phyloP scores from a whole-genome alignment of 345 rosid genomes.

The Salix exigua region DNA sequence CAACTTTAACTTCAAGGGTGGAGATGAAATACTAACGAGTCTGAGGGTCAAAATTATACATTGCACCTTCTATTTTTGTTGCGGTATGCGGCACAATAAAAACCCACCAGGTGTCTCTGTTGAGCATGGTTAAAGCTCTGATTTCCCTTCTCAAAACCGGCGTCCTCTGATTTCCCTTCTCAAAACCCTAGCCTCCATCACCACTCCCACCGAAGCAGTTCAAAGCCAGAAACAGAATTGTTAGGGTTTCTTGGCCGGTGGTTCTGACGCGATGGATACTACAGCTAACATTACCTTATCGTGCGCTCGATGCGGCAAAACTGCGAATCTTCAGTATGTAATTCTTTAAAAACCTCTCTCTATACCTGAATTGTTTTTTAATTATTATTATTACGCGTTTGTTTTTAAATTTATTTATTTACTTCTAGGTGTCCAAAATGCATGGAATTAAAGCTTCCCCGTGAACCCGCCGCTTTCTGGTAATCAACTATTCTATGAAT shows the following conservation, averaged over 20 bases:
- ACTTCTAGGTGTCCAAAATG: slow-evolving; percentile 81
- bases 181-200: no score
- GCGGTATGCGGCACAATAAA: no score
- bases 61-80: no score
- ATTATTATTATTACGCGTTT: neutral
- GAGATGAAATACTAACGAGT: no score
- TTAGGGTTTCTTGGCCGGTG: slow-evolving; percentile 41
- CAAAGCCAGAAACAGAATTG: neutral
- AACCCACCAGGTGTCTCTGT: no score
- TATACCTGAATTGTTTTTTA: neutral
- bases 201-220: no score
- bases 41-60: no score
- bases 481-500: slow-evolving; percentile 18
- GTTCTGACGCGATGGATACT: slow-evolving; percentile 37
- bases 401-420: neutral
- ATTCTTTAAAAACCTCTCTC: neutral
- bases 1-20: no score
- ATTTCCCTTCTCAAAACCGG: no score
- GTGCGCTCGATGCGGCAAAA: slow-evolving; percentile 54
- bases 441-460: slow-evolving; percentile 83
- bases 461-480: slow-evolving; percentile 94
- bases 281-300: slow-evolving; percentile 23
- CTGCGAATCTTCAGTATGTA: slow-evolving; percentile 56
- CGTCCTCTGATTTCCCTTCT: no score
- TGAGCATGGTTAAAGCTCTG: no score